A percentile compares a stretch with the other conserved stretches of the same genome.
phyloP scores from a whole-genome alignment of 805 yeast genomes.

The Starmerella scarabaei region DNA sequence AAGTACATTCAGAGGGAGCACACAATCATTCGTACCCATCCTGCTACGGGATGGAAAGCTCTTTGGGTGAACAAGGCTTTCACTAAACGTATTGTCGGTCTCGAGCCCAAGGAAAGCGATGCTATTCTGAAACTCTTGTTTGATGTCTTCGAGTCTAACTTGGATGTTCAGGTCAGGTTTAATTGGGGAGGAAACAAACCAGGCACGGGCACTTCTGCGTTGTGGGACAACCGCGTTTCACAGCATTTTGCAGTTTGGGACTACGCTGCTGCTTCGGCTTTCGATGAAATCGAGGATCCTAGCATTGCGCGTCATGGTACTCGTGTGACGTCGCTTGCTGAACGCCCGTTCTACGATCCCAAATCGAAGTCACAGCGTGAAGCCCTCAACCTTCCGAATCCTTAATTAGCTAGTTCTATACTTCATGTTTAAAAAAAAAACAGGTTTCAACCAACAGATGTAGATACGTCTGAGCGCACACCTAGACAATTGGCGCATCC shows the following conservation, averaged over 20 bases:
- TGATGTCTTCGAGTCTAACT: conserved; percentile 23
- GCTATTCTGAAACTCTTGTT: conserved; percentile 45
- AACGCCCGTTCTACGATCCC: conserved; percentile 39
- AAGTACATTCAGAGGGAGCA: conserved; percentile 39
- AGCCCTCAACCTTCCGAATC: conserved; percentile 15
- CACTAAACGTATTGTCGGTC: conserved; percentile 53
- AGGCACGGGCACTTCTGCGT: conserved; percentile 26
- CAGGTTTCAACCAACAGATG: too few species aligned
- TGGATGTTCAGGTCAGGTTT: conserved; percentile 36
- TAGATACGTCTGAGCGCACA: too few species aligned
- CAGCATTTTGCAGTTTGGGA: conserved; percentile 42
- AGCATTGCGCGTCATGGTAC: conserved; percentile 33
- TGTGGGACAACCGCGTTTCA: conserved; percentile 45
- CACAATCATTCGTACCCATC: conserved; percentile 49
- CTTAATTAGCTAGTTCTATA: too few species aligned
- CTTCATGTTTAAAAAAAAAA: too few species aligned
- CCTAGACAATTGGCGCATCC: too few species aligned
- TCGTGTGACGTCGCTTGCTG: conserved; percentile 43
- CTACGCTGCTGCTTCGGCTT: conserved; percentile 18
- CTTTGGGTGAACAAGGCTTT: conserved; percentile 46
- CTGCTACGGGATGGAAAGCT: conserved; percentile 51
- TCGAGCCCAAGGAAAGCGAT: conserved; percentile 61
- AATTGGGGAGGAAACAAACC: conserved; percentile 36
- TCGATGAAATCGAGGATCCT: conserved; percentile 5
- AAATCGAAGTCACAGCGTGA: conserved; percentile 22